phyloP scores from a whole-genome alignment of 1,284 basidiomycete species.

The Sporisorium iseilematis-ciliati region DNA sequence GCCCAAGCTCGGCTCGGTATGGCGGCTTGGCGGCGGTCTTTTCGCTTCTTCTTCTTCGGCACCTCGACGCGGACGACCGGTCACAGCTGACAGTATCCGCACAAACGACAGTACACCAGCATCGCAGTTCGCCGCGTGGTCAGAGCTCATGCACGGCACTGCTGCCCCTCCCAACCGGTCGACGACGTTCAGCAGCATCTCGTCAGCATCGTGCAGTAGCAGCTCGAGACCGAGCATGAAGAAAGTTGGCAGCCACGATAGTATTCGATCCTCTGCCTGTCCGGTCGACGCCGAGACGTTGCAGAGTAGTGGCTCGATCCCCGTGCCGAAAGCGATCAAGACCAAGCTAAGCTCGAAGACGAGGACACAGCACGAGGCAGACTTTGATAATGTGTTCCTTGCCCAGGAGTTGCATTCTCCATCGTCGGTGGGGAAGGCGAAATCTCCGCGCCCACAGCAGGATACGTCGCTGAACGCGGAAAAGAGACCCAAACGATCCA shows the following conservation, averaged over 20 bases:
- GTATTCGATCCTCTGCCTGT: slow-evolving; percentile 25
- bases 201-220: slow-evolving; percentile 30
- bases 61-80: background rate
- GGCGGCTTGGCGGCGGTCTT: slow-evolving; percentile 25
- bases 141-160: slow-evolving; percentile 28
- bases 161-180: slow-evolving; percentile 27
- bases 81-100: slow-evolving; percentile 5
- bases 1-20: slow-evolving; percentile 8
- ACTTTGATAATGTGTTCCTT: slow-evolving; percentile 65
- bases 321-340: slow-evolving; percentile 24
- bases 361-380: slow-evolving; percentile 41
- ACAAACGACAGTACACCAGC: slow-evolving; percentile 12
- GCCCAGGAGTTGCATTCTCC: slow-evolving; percentile 64
- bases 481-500: slow-evolving; percentile 10
- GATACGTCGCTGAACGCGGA: slow-evolving; percentile 22
- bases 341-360: slow-evolving; percentile 41
- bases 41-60: slow-evolving; percentile 10
- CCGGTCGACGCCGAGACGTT: slow-evolving; percentile 13
- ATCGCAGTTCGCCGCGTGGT: slow-evolving; percentile 43
- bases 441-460: slow-evolving; percentile 7
- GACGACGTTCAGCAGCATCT: slow-evolving; percentile 46
- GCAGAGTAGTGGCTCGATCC: slow-evolving; percentile 14
- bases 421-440: background rate
- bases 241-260: slow-evolving; percentile 40
- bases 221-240: slow-evolving; percentile 23